Base-by-base conservation (phyloP, 345 rosid species). In the Mercurialis annua region DNA sequence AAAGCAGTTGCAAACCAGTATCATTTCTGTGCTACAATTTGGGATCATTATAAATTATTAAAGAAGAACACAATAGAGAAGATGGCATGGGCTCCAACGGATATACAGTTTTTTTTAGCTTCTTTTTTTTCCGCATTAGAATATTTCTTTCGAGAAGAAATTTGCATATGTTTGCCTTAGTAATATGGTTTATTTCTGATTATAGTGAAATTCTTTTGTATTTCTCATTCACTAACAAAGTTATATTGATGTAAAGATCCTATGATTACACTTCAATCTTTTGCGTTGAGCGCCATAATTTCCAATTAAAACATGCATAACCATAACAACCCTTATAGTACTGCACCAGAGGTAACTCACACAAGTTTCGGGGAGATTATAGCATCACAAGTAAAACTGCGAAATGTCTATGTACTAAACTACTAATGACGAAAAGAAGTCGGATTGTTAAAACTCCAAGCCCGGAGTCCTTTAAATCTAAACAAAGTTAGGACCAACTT, bases 161-260 rank as follows among this genome's bases (percentile, higher is more conserved):
- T 52, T 60, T 74, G 61, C 33, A 36, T 71, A 58, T 73, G 59
- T 76, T 73, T 73, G 75, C 70, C 62, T 74, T 48, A 44, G 58
- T 67, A 9, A 51, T 24, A 62, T 29, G 65, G 61, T 71, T 80
- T 59, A 52, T 31, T 27, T 51, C 47, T 57, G 66, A 71, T 49
- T 38, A 62, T 29, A 59, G 77, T 57, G 62, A 76, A 72, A 69
- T 76, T 75, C 71, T 81, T 76, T 76, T 71, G 67, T 76, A 76
- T 44, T 71, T 60, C 66, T 73, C 66, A 62, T 77, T 73, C 49
- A 69, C 56, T 53, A 48, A 40, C 44, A 40, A 63, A 7, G 20
- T 29, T 57, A 55, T 18, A 36, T 20, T 16, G 52, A n/a, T 54
- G 57, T 60, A 65, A 57, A 21, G 48, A 62, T 43, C 29, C 34